Base-by-base conservation (phyloP, 495 filamentous ascomycete species). In the Geoglossum glabrum region DNA sequence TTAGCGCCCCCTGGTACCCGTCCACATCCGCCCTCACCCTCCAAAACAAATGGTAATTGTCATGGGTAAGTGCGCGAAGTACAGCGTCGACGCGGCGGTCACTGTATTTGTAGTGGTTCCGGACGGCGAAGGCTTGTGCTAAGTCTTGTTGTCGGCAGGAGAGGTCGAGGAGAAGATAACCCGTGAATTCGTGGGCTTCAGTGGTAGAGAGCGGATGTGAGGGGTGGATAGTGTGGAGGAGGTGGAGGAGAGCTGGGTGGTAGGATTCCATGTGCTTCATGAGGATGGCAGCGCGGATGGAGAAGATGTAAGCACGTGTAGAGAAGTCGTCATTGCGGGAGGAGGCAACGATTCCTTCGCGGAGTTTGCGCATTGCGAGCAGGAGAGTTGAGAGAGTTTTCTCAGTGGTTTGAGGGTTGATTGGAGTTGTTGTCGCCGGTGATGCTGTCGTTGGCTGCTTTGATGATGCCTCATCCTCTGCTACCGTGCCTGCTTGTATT, bases 321-420 rank as follows among this genome's bases (percentile, higher is more conserved):
- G 74, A 72, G 67, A 77, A 77, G 10, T 38, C 19, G 61, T 90
- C 86, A 50, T 68, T 65, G 30, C 87, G 82, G 36, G 76, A 71
- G 21, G 81, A 80, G 34, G 87, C 83, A 0, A 90, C 79, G 54
- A 96, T 79, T 46, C 80, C 87, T 72, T 98, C 92, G 46, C 92
- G 81, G 40, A 98, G 77, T 68, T 95, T 97, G 57, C 92, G 82
- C 69, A 97, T 85, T 34, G 89, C 85, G 60, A 80, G 76, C 57
- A 83, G 69, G 57, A 86, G 72, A 13, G 71, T 74, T 31, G 78
- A 75, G 55, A 84, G 71, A 61, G 27, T 45, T 31, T 27, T 56
- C 5, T 38, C 31, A 31, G 28, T 5, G 51, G 21, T 23, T 8
- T 54, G 28, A 11, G 51, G 1, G 33, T 21, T 36, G 15, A 23